Conservation (phyloP, 805 yeast species). For the Myxozyma nipponensis region DNA sequence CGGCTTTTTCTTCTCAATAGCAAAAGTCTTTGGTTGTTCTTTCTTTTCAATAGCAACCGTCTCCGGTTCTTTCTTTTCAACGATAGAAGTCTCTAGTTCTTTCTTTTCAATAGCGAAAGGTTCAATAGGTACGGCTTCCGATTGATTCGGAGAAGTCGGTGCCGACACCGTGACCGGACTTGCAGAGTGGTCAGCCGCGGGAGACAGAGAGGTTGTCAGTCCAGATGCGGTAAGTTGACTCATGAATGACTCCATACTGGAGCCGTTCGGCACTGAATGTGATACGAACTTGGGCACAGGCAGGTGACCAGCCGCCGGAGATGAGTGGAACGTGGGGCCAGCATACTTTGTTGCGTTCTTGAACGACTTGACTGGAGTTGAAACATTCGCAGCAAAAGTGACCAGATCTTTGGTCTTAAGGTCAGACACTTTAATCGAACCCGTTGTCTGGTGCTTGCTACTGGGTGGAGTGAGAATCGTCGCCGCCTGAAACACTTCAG, state of each 20-base stretch:
- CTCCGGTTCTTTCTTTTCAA: not conserved
- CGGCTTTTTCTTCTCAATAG: too few relatives aligned
- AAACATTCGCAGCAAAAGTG: not conserved
- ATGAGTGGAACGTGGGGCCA: constrained; percentile 31
- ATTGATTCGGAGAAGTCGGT: constrained; percentile 3
- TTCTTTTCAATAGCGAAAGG: not conserved
- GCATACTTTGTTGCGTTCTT: constrained; percentile 23
- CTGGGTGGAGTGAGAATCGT: not conserved
- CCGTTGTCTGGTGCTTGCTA: not conserved
- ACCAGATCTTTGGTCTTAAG: too few relatives aligned
- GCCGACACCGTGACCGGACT: not conserved
- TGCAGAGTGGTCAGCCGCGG: not conserved
- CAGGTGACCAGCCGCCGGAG: constrained; percentile 31
- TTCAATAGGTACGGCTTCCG: not conserved
- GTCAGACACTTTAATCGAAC: not conserved
- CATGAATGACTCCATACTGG: constrained; percentile 8
- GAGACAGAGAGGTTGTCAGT: not conserved
- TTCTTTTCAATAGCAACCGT: not conserved
- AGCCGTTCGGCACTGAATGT: constrained; percentile 14
- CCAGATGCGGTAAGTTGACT: not conserved
- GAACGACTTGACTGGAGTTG: constrained; percentile 10
- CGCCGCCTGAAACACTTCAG: not conserved
- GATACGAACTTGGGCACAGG: constrained; percentile 31
- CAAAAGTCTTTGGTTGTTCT: not conserved
- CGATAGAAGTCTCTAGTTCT: not conserved